Percentiles rank a stretch among this genome's conserved stretches.
Evolutionary conservation across 768 basidiomycete genomes (phyloP).

Genomic region (Chalciporus piperatus): DNA sequence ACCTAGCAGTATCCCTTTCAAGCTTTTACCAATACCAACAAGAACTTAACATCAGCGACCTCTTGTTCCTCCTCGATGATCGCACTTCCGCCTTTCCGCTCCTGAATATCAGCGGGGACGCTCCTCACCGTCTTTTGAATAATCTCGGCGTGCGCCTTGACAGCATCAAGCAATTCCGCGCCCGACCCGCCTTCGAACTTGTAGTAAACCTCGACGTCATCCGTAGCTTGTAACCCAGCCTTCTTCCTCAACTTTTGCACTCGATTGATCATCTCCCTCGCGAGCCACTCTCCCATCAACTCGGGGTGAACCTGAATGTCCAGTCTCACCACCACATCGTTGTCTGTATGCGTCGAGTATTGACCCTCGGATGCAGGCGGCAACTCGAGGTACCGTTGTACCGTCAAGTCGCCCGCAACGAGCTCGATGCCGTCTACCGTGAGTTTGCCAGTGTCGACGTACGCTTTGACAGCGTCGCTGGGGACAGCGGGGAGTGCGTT

Average conservation of each 20-base stretch:
- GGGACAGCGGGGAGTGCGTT: conserved; percentile 78
- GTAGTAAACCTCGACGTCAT: conserved; percentile 89
- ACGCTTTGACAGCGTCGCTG: conserved; percentile 80
- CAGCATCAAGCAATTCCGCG: conserved; percentile 60
- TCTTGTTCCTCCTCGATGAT: conserved; percentile 88
- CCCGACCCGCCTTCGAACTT: conserved; percentile 68
- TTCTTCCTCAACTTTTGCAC: conserved; percentile 96
- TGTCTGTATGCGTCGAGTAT: conserved; percentile 84
- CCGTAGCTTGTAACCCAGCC: conserved; percentile 91
- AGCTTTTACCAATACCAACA: conserved; percentile 57
- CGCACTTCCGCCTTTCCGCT: conserved; percentile 47
- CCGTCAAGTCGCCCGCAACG: conserved; percentile 84
- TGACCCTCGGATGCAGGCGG: conserved; percentile 57
- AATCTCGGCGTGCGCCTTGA: conserved; percentile 62
- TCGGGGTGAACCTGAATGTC: conserved; percentile 88
- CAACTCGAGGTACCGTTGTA: conserved; percentile 88
- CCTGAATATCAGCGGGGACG: conserved; percentile 58
- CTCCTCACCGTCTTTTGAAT: conserved; percentile 75
- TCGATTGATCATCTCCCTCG: conserved; percentile 87
- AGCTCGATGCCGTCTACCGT: conserved; percentile 88
- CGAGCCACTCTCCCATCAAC: conserved; percentile 82
- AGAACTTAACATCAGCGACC: conserved; percentile 74
- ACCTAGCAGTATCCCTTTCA: conserved; percentile 10
- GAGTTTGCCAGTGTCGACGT: conserved; percentile 71
- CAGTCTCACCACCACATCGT: conserved; percentile 90